A percentile compares a stretch with the other conserved stretches of the same genome.
Conservation (phyloP, 352 stramenopile genomes). For the Salisapilia sapeloensis region DNA sequence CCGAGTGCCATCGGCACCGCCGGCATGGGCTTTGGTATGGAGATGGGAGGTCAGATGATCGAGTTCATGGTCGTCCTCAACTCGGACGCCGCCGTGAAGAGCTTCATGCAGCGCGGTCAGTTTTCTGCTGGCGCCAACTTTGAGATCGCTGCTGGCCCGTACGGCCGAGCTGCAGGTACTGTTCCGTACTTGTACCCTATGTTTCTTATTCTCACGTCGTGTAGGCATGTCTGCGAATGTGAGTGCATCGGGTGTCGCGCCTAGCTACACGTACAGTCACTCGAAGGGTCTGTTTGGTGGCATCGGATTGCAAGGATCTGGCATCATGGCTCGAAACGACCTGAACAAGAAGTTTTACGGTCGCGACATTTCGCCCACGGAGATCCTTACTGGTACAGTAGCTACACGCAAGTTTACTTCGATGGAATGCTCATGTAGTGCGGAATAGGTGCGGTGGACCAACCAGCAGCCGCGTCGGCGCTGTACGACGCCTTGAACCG, state of each 20-base stretch:
- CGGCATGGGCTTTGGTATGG: conserved; percentile 74
- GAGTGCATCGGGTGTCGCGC: conserved; percentile 47
- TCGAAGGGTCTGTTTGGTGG: conserved; percentile 79
- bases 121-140: conserved; percentile 70
- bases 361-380: conserved; percentile 64
- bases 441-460: conserved; percentile 65
- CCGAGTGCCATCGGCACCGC: conserved; percentile 88
- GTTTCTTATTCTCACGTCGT: too few relatives aligned
- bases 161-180: conserved; percentile 54
- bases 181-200: too few relatives aligned
- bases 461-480: conserved; percentile 58
- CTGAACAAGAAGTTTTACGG: conserved; percentile 84
- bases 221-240: conserved; percentile 72
- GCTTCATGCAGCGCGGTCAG: conserved; percentile 73
- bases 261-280: conserved; percentile 82
- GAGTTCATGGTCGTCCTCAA: conserved; percentile 88
- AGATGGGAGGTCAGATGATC: conserved; percentile 67
- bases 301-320: conserved; percentile 61
- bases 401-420: too few relatives aligned
- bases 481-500: conserved; percentile 73
- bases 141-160: conserved; percentile 65
- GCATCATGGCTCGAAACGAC: conserved; percentile 53
- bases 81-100: conserved; percentile 86
- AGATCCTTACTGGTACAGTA: conserved; percentile 77
- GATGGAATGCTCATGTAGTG: too few relatives aligned